Conservation (phyloP, 2,329 filamentous ascomycete species). For the Exophiala phaeomuriformis region DNA sequence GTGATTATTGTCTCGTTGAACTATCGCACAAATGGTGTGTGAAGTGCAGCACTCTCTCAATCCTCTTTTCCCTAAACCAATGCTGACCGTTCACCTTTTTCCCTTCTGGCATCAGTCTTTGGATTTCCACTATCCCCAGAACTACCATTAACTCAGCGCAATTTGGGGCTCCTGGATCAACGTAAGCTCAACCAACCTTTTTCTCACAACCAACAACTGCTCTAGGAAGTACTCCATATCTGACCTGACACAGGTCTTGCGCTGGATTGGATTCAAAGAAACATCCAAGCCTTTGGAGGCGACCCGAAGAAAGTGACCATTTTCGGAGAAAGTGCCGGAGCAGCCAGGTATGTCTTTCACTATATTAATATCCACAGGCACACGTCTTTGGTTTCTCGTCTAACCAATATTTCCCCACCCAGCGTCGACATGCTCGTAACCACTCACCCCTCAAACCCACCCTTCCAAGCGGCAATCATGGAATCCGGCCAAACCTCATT, state of each 20-base stretch:
- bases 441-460: constrained; percentile 19
- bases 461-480: constrained; percentile 30
- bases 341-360: constrained; percentile 13
- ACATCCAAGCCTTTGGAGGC: constrained; percentile 33
- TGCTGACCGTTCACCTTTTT: neutral
- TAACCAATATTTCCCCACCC: neutral
- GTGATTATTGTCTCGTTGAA: constrained; percentile 34
- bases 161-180: constrained; percentile 30
- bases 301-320: constrained; percentile 33
- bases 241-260: constrained; percentile 26
- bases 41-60: neutral
- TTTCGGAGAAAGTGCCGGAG: constrained; percentile 33
- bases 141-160: constrained; percentile 30
- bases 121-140: constrained; percentile 36
- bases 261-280: constrained; percentile 32
- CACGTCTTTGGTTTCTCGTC: too few relatives aligned
- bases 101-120: constrained; percentile 29
- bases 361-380: too few relatives aligned
- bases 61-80: neutral
- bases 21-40: constrained; percentile 30
- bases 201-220: neutral
- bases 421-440: constrained; percentile 26
- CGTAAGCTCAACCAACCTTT: neutral
- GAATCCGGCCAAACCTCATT: constrained; percentile 28
- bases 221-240: neutral